Evolutionary conservation across 2,329 filamentous ascomycete genomes (phyloP), one percentile per base, ranked within the genome.

Genomic region (Verticillium alfalfae): DNA sequence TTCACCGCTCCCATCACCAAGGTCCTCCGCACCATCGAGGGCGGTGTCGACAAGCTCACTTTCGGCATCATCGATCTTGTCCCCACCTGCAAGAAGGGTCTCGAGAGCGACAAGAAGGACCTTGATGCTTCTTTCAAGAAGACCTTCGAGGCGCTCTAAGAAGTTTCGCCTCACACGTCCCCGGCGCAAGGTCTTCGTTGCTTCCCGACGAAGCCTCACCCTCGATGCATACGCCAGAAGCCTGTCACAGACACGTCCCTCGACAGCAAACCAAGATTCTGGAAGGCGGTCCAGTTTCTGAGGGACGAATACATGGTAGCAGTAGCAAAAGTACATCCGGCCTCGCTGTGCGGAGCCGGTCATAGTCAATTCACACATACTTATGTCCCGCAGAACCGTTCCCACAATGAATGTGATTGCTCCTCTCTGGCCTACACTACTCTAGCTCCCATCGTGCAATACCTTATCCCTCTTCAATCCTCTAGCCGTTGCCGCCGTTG

Each of bases 41-140:
- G 56, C 8, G 65, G 34, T 55, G 61, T 69, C 13, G 63, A 68
- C 56, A 61, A 60, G 10, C 59, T 68, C 16, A 65, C 67, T 52
- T 60, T 62, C 31, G 61, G 39, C 52, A 37, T 69, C 56, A 62
- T 67, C 39, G 62, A 58, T 56, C 31, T 63, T 12, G 60, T 69
- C 6, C 68, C 68, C 1, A 62, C 64, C 15, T 68, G 62, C 58
- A 59, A 55, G 34, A 6, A 56, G 10, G 57, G 60, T 37, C 62
- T 67, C 34, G 22, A 22, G 34, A 9, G 6, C 2, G 55, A 57
- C 26, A 63, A 63, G 59, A 26, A 45, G 56, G 62, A 67, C 39
- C 31, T 59, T 31, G 52, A 58, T 15, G 55, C 13, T 6, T 38
- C 55, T 31, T 57, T 57, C 34, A 22, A 57, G 2, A 22, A 38